phyloP scores from a whole-genome alignment of 805 yeast genomes.

The Lipomyces kockii region DNA sequence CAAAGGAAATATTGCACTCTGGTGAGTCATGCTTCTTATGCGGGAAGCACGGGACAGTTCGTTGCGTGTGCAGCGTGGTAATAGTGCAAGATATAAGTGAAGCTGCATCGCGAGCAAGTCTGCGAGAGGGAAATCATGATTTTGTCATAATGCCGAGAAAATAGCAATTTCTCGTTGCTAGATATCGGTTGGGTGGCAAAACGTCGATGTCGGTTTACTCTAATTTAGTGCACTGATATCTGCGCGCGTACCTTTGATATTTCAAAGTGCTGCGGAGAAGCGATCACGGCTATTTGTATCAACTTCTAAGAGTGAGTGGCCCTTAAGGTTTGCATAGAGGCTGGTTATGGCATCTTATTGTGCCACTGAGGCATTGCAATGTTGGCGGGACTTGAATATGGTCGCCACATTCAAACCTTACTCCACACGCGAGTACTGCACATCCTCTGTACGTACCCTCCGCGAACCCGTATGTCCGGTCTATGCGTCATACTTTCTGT shows the following conservation, averaged over 20 bases:
- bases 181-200: not conserved
- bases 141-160: not conserved
- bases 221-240: not conserved
- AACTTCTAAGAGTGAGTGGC: not conserved
- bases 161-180: not conserved
- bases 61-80: not conserved
- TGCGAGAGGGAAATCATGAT: not conserved
- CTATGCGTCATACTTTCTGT: too few species aligned
- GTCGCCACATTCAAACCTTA: not conserved
- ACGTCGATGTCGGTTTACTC: too few species aligned
- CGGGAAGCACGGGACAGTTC: not conserved
- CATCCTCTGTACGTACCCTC: too few species aligned
- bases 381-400: not conserved
- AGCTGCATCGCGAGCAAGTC: not conserved
- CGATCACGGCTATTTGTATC: not conserved
- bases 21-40: not conserved
- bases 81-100: not conserved
- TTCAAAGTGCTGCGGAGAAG: not conserved
- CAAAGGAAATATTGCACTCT: not conserved
- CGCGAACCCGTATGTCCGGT: too few species aligned
- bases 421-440: not conserved
- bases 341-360: too few species aligned
- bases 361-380: not conserved
- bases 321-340: not conserved
- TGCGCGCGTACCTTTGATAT: not conserved